These are phyloP conservation scores for Turnera subulata DNA, from an alignment of 345 rosid species.

Conservation along the genomic window DNA sequence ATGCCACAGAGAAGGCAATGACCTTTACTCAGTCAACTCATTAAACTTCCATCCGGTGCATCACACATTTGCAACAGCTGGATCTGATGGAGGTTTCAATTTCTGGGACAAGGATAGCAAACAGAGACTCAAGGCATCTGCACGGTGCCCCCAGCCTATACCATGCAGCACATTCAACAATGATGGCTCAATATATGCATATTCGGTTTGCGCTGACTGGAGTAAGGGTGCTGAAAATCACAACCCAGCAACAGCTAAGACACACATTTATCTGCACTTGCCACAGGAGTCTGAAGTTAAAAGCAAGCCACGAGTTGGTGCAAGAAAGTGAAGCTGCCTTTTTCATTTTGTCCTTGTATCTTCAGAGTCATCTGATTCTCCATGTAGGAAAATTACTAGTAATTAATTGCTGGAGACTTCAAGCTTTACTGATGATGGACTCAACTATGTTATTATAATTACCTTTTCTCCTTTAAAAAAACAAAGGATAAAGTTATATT, in stretches of 20 bases:
- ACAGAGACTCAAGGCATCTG: slow-evolving; percentile 98
- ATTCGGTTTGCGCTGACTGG: slow-evolving; percentile 95
- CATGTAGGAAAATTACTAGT: too few relatives aligned
- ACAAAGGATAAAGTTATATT: too few relatives aligned
- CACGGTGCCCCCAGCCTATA: slow-evolving; percentile 86
- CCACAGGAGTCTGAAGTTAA: slow-evolving; percentile 83
- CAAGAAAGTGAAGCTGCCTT: slow-evolving; percentile 18
- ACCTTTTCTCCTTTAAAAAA: too few relatives aligned
- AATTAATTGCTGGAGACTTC: too few relatives aligned
- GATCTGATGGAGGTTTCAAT: slow-evolving; percentile 95
- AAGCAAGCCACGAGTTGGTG: slow-evolving; percentile 56
- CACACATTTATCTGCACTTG: slow-evolving; percentile 53
- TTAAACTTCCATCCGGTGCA: slow-evolving; percentile 95
- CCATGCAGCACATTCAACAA: slow-evolving; percentile 89
- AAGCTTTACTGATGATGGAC: too few relatives aligned
- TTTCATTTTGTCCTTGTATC: too few relatives aligned
- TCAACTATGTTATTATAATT: too few relatives aligned
- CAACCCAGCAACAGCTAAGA: slow-evolving; percentile 66
- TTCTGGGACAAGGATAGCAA: slow-evolving; percentile 99
- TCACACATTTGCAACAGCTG: slow-evolving; percentile 97
- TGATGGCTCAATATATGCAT: slow-evolving; percentile 89
- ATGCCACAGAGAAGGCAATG: slow-evolving; percentile 92
- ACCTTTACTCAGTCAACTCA: slow-evolving; percentile 90
- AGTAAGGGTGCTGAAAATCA: slow-evolving; percentile 86
- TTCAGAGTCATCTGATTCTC: too few relatives aligned